Evolutionary conservation across 2,329 filamentous ascomycete genomes (phyloP).

Genomic region (Aspergillus ochraceoroseus): DNA sequence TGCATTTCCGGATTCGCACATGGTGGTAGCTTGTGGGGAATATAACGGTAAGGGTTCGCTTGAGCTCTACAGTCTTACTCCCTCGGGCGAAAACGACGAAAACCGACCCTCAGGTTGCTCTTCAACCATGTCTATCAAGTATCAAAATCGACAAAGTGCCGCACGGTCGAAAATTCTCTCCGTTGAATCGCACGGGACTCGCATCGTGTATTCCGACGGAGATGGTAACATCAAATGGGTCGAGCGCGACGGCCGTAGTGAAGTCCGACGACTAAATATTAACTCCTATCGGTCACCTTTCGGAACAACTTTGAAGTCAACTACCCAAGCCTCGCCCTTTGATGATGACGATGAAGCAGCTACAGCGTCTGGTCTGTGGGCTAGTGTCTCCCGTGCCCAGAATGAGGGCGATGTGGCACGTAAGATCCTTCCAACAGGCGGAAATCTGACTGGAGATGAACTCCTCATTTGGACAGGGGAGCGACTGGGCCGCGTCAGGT

Average conservation of each 20-base stretch:
- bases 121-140: slow-evolving; percentile 34
- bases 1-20: slow-evolving; percentile 53
- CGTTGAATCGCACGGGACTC: slow-evolving; percentile 73
- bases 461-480: slow-evolving; percentile 86
- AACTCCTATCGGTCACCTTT: slow-evolving; percentile 39
- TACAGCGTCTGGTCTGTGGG: slow-evolving; percentile 54
- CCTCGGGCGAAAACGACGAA: slow-evolving; percentile 27
- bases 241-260: slow-evolving; percentile 68
- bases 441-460: slow-evolving; percentile 54
- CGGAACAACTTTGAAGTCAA: not conserved
- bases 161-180: slow-evolving; percentile 76
- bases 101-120: slow-evolving; percentile 25
- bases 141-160: slow-evolving; percentile 78
- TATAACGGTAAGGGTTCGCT: slow-evolving; percentile 89
- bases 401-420: slow-evolving; percentile 65
- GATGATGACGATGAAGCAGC: slow-evolving; percentile 19
- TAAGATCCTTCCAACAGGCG: slow-evolving; percentile 65
- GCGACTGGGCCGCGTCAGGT: slow-evolving; percentile 66
- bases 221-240: slow-evolving; percentile 85
- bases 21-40: slow-evolving; percentile 75
- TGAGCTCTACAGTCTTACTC: slow-evolving; percentile 63
- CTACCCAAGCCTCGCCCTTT: not conserved
- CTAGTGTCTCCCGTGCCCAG: slow-evolving; percentile 52
- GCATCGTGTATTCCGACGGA: slow-evolving; percentile 77
- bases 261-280: slow-evolving; percentile 55